phyloP scores from a whole-genome alignment of 2,329 filamentous ascomycete species.

The Neocucurbitaria cava region DNA sequence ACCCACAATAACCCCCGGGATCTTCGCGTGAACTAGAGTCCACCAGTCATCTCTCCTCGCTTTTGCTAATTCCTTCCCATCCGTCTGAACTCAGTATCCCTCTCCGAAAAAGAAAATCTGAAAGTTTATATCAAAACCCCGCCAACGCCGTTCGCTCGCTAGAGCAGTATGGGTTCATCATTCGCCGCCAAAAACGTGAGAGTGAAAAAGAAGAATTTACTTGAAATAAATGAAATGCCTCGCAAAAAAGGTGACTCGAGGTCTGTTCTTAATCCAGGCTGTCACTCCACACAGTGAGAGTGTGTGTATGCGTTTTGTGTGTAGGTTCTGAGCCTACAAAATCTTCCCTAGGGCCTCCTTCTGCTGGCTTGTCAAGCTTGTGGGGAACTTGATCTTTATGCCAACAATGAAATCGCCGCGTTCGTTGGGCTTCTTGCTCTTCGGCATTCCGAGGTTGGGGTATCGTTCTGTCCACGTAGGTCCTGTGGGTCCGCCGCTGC shows the following conservation, averaged over 20 bases:
- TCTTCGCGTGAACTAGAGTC: too few species aligned
- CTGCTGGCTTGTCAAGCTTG: slow-evolving; percentile 75
- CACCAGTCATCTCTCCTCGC: too few species aligned
- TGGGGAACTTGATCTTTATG: slow-evolving; percentile 93
- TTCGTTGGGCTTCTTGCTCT: slow-evolving; percentile 84
- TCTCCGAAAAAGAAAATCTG: background rate
- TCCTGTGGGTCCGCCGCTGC: slow-evolving; percentile 83
- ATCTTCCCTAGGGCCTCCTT: slow-evolving; percentile 84
- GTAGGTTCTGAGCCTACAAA: too few species aligned
- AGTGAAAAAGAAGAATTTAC: slow-evolving; percentile 13
- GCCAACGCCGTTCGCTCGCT: slow-evolving; percentile 24
- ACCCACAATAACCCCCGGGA: background rate
- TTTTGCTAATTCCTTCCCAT: background rate
- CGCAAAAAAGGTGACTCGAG: background rate
- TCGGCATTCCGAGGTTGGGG: slow-evolving; percentile 90
- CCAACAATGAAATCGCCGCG: slow-evolving; percentile 88
- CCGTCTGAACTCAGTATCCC: background rate
- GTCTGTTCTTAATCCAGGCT: background rate
- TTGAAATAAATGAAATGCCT: slow-evolving; percentile 8
- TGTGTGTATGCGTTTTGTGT: too few species aligned
- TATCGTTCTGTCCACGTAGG: slow-evolving; percentile 83
- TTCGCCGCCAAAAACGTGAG: background rate
- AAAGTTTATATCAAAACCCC: slow-evolving; percentile 14
- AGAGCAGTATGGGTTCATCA: slow-evolving; percentile 1
- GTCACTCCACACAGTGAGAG: background rate